Evolutionary conservation across 2,329 filamentous ascomycete species (phyloP).

Genomic region (Talaromyces verruculosus): DNA sequence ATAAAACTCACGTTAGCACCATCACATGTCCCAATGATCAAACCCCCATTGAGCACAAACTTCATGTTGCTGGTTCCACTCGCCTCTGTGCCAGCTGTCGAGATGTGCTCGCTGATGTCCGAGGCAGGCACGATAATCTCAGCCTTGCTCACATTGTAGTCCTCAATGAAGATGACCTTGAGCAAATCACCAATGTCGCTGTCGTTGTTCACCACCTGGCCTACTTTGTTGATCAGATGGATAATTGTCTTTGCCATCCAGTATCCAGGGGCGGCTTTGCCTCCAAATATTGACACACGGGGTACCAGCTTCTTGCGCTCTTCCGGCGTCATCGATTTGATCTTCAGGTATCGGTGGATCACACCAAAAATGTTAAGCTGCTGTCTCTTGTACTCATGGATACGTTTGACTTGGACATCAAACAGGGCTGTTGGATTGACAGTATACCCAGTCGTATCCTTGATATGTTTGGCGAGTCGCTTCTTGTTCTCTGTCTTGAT

Average conservation of each 20-base stretch:
- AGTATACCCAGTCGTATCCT: constrained; percentile 71
- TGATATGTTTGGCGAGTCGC: constrained; percentile 86
- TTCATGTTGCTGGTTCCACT: constrained; percentile 98
- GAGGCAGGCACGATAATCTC: constrained; percentile 94
- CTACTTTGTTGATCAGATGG: constrained; percentile 91
- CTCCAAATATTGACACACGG: constrained; percentile 93
- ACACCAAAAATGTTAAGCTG: constrained; percentile 99
- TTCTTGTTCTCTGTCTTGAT: constrained; percentile 98
- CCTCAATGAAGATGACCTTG: constrained; percentile 95
- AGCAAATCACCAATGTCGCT: constrained; percentile 87
- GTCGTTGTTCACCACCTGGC: constrained; percentile 86
- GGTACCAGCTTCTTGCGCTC: constrained; percentile 84
- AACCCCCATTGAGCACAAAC: constrained; percentile 93
- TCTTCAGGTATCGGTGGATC: constrained; percentile 85
- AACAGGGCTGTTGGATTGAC: constrained; percentile 89
- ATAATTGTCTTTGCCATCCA: constrained; percentile 99
- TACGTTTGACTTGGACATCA: constrained; percentile 97
- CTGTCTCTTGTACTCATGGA: constrained; percentile 98
- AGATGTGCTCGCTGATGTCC: constrained; percentile 97
- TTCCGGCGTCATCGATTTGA: constrained; percentile 81
- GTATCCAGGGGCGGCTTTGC: constrained; percentile 96
- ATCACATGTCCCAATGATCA: constrained; percentile 97
- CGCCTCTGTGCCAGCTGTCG: constrained; percentile 89
- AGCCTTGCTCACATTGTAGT: constrained; percentile 99
- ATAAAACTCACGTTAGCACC: constrained; percentile 75